phyloP scores from a whole-genome alignment of 2,329 filamentous ascomycete genomes.

The Knufia fluminis region DNA sequence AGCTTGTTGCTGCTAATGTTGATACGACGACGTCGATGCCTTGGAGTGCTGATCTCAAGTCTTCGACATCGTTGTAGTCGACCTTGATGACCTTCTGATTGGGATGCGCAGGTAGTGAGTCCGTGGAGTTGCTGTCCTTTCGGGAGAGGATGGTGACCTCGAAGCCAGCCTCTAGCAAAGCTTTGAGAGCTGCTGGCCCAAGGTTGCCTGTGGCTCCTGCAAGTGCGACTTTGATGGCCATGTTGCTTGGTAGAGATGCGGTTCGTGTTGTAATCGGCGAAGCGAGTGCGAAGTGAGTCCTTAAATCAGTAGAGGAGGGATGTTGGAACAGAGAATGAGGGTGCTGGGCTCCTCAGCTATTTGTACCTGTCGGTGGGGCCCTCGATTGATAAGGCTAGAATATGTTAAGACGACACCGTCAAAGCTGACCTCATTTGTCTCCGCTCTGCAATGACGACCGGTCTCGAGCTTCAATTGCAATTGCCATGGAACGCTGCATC shows the following conservation, averaged over 20 bases:
- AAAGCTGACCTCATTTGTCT: too few relatives aligned
- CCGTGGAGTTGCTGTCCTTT: constrained; percentile 11
- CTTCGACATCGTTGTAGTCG: constrained; percentile 20
- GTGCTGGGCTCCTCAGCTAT: too few relatives aligned
- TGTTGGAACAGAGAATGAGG: not conserved
- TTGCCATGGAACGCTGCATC: too few relatives aligned
- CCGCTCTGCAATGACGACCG: too few relatives aligned
- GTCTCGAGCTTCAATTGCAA: too few relatives aligned
- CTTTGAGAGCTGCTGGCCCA: constrained; percentile 23
- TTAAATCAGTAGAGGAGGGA: not conserved
- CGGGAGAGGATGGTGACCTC: constrained; percentile 26
- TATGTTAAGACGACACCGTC: too few relatives aligned
- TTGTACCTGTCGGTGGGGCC: too few relatives aligned
- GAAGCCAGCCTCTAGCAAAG: constrained; percentile 22
- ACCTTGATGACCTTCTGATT: constrained; percentile 10
- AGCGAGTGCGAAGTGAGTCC: too few relatives aligned
- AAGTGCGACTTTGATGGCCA: constrained; percentile 18
- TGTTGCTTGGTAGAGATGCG: too few relatives aligned
- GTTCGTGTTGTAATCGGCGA: not conserved
- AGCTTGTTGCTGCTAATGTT: constrained; percentile 5
- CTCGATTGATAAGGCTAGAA: too few relatives aligned
- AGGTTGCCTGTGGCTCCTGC: constrained; percentile 25
- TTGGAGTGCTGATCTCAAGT: constrained; percentile 18
- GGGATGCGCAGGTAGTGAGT: not conserved
- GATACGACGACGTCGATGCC: constrained; percentile 22